Percentiles rank a stretch among this genome's conserved stretches.
These are phyloP conservation scores for Rhizophagus prolifer DNA, from an alignment of 192 early-diverging fungal genomes.

Conservation along the genomic window DNA sequence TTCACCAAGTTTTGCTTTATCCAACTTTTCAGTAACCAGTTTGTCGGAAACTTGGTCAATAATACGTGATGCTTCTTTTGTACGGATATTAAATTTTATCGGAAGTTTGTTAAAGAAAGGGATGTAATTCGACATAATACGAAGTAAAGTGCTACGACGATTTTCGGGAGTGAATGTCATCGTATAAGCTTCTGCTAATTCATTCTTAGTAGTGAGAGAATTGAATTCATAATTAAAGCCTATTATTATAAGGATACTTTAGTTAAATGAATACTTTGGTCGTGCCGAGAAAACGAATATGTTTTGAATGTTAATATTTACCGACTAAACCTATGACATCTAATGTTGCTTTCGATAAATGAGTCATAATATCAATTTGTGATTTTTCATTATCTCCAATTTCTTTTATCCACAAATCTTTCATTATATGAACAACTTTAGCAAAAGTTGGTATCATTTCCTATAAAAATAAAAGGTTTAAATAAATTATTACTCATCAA, in stretches of 20 bases:
- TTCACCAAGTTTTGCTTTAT: slow-evolving; percentile 26
- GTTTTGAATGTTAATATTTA: neutral
- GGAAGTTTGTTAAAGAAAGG: slow-evolving; percentile 28
- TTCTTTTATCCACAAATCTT: slow-evolving; percentile 39
- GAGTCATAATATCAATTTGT: slow-evolving; percentile 42
- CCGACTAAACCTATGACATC: slow-evolving; percentile 49
- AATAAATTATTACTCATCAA: neutral
- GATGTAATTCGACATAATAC: slow-evolving; percentile 34
- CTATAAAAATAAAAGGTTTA: neutral
- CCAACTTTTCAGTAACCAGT: slow-evolving; percentile 40
- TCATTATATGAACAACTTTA: slow-evolving; percentile 30
- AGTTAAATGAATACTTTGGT: too few relatives aligned
- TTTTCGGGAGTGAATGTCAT: slow-evolving; percentile 33
- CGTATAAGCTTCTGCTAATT: slow-evolving; percentile 47
- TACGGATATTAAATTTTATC: slow-evolving; percentile 31
- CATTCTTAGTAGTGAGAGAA: slow-evolving; percentile 38
- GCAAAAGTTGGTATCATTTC: slow-evolving; percentile 35
- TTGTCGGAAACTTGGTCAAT: slow-evolving; percentile 38
- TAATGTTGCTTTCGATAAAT: slow-evolving; percentile 42
- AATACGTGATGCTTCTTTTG: neutral
- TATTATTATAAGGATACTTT: neutral
- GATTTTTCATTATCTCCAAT: slow-evolving; percentile 28
- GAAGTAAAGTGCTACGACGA: slow-evolving; percentile 23
- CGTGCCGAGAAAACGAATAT: neutral
- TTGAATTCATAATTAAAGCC: slow-evolving; percentile 53